These are phyloP conservation scores for Coemansia sp. DNA, from an alignment of 192 early-diverging fungal species.

Conservation along the genomic window DNA sequence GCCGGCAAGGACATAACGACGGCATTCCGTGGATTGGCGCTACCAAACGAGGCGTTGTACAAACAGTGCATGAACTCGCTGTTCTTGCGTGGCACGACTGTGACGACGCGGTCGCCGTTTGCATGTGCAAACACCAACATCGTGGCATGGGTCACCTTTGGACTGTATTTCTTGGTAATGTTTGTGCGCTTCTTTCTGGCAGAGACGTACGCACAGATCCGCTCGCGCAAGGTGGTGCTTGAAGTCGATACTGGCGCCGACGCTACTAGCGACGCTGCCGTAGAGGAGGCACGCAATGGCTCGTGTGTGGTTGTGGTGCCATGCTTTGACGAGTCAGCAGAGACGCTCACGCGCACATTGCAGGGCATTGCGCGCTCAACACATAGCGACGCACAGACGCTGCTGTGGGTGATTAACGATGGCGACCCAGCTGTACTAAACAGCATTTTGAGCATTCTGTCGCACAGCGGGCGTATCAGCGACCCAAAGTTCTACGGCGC, in stretches of 20 bases:
- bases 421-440: constrained; percentile 22
- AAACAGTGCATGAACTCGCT: constrained; percentile 34
- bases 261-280: constrained; percentile 11
- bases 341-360: constrained; percentile 37
- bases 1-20: constrained; percentile 29
- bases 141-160: constrained; percentile 50
- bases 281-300: neutral
- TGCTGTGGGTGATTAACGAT: constrained; percentile 48
- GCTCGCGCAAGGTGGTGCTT: constrained; percentile 30
- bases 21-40: constrained; percentile 12
- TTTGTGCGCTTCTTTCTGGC: constrained; percentile 31
- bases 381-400: constrained; percentile 32
- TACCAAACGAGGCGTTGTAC: constrained; percentile 28
- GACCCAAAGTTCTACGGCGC: constrained; percentile 49
- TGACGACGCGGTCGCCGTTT: constrained; percentile 38
- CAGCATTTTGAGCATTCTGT: constrained; percentile 30
- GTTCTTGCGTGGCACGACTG: constrained; percentile 39
- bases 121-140: constrained; percentile 51
- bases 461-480: constrained; percentile 30
- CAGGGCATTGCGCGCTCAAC: constrained; percentile 42
- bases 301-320: constrained; percentile 41
- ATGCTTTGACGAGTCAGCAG: constrained; percentile 28
- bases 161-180: constrained; percentile 36
- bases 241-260: neutral
- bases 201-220: constrained; percentile 27